These are phyloP conservation scores for Avena eriantha DNA, from an alignment of 176 grass and related monocot species.

Conservation along the genomic window DNA sequence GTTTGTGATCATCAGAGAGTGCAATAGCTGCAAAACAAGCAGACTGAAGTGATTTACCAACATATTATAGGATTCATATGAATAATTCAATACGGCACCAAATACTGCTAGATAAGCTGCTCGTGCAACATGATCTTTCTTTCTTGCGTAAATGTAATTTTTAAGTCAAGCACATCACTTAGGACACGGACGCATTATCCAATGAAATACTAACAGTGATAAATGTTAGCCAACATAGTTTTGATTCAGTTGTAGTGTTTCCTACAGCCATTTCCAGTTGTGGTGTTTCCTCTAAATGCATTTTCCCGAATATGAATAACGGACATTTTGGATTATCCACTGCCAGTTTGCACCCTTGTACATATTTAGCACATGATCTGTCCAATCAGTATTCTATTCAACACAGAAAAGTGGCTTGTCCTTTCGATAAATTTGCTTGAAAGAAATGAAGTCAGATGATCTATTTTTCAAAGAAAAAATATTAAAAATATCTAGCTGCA, in stretches of 20 bases:
- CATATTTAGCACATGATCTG: too few relatives aligned
- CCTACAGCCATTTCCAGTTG: not conserved
- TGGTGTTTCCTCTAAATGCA: not conserved
- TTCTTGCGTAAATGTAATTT: not conserved
- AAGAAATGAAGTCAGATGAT: too few relatives aligned
- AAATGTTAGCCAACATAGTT: not conserved
- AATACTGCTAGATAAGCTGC: slow-evolving; percentile 15
- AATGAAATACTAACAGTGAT: not conserved
- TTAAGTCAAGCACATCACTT: not conserved
- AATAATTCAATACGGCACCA: slow-evolving; percentile 18
- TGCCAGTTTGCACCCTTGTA: not conserved
- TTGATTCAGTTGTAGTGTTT: not conserved
- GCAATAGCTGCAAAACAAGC: slow-evolving; percentile 66
- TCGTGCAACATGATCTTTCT: not conserved
- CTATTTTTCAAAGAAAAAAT: too few relatives aligned
- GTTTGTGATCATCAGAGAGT: slow-evolving; percentile 88
- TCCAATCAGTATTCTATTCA: too few relatives aligned
- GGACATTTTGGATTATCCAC: not conserved
- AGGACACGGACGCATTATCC: not conserved
- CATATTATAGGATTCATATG: slow-evolving; percentile 20
- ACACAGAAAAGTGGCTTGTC: too few relatives aligned
- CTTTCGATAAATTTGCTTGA: too few relatives aligned
- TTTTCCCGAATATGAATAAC: not conserved
- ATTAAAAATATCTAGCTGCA: too few relatives aligned
- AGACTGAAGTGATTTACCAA: slow-evolving; percentile 26